Conservation (phyloP, 2,329 filamentous ascomycete species). For the Thielaviopsis cerberus region DNA sequence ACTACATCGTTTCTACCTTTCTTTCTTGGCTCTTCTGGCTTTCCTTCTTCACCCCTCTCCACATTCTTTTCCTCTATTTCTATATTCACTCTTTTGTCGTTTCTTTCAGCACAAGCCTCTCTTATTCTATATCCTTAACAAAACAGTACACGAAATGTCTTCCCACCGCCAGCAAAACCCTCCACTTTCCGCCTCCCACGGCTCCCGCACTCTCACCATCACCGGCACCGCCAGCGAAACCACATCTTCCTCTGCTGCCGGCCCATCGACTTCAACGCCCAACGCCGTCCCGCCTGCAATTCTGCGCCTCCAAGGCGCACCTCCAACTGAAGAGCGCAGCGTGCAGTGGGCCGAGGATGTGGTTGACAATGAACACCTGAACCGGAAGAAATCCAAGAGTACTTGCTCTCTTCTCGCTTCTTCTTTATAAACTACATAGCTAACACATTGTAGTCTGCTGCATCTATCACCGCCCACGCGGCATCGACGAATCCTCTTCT, state of each 20-base stretch:
- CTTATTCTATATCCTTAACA: neutral
- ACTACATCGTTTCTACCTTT: neutral
- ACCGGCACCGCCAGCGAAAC: neutral
- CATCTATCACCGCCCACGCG: slow-evolving; percentile 80
- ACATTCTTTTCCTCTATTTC: neutral
- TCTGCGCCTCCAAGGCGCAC: slow-evolving; percentile 34
- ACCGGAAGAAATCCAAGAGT: slow-evolving; percentile 91
- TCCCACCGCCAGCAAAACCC: slow-evolving; percentile 1
- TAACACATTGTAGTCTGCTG: slow-evolving; percentile 60
- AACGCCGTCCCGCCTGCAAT: slow-evolving; percentile 16
- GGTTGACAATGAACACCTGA: slow-evolving; percentile 86
- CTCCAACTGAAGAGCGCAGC: slow-evolving; percentile 30
- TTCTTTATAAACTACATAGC: neutral
- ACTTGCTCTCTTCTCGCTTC: slow-evolving; percentile 11
- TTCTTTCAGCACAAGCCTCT: too few species aligned
- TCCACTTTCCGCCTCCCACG: neutral
- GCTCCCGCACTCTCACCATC: slow-evolving; percentile 3
- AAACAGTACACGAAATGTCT: neutral
- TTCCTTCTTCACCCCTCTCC: neutral
- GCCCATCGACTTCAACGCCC: neutral
- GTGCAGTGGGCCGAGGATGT: slow-evolving; percentile 90
- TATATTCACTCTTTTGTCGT: neutral
- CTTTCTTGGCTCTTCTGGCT: neutral
- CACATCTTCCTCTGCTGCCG: neutral
- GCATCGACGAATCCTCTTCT: slow-evolving; percentile 58